phyloP scores from a whole-genome alignment of 495 filamentous ascomycete species.

The Aspergillus sclerotiicarbonarius region DNA sequence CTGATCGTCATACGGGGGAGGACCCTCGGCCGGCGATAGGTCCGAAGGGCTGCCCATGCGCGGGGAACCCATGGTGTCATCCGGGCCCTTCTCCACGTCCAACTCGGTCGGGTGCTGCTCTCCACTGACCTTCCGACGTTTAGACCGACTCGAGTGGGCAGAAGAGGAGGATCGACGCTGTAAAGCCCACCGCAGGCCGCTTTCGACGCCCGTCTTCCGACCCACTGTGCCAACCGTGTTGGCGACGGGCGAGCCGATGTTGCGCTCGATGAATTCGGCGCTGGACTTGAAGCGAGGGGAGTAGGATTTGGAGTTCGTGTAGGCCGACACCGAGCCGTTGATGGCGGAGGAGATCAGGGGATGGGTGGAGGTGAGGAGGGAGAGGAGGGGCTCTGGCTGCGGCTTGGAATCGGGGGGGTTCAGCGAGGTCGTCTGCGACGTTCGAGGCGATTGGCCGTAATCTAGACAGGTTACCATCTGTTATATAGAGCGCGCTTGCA shows the following conservation, averaged over 20 bases:
- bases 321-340: slow-evolving; percentile 75
- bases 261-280: slow-evolving; percentile 82
- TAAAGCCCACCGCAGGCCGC: slow-evolving; percentile 75
- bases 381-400: slow-evolving; percentile 68
- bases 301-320: slow-evolving; percentile 79
- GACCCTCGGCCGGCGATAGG: slow-evolving; percentile 58
- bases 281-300: slow-evolving; percentile 79
- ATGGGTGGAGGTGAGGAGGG: slow-evolving; percentile 75
- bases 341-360: slow-evolving; percentile 78
- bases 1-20: slow-evolving; percentile 78
- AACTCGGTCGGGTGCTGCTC: slow-evolving; percentile 30
- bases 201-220: slow-evolving; percentile 79
- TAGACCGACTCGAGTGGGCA: slow-evolving; percentile 49
- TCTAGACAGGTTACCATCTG: slow-evolving; percentile 17
- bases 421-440: slow-evolving; percentile 28
- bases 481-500: not conserved
- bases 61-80: slow-evolving; percentile 12
- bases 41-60: slow-evolving; percentile 41
- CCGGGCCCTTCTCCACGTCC: slow-evolving; percentile 11
- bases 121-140: slow-evolving; percentile 60
- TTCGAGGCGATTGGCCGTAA: slow-evolving; percentile 33
- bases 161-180: slow-evolving; percentile 38
- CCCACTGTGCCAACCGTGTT: slow-evolving; percentile 80
- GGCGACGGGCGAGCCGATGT: slow-evolving; percentile 73
- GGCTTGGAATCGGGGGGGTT: slow-evolving; percentile 24